Evolutionary conservation across 192 early-diverging fungal species (phyloP).

Genomic region (Backusella tuberculispora): DNA sequence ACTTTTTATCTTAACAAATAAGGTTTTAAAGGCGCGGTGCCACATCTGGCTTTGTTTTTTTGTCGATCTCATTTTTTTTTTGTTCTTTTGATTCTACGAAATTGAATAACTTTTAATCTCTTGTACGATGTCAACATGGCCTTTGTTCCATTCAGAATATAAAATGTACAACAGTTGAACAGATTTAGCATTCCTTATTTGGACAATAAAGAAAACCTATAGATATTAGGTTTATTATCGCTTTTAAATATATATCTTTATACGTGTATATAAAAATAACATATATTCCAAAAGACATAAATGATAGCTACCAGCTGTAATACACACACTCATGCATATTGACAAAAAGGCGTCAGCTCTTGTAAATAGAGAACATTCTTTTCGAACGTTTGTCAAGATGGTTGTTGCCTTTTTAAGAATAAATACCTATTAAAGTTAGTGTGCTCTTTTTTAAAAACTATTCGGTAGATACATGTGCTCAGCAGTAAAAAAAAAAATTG

Average conservation of each 20-base stretch:
- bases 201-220: not conserved
- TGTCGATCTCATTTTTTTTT: not conserved
- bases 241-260: not conserved
- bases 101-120: not conserved
- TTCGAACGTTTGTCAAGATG: conserved; percentile 8
- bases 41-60: not conserved
- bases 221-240: not conserved
- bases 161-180: conserved; percentile 1
- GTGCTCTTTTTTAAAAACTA: not conserved
- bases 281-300: not conserved
- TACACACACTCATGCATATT: not conserved
- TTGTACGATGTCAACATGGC: not conserved
- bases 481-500: conserved; percentile 8
- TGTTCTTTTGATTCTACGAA: conserved; percentile 10
- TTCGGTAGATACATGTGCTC: not conserved
- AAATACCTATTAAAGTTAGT: not conserved
- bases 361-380: conserved; percentile 6
- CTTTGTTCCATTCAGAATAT: conserved; percentile 18
- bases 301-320: not conserved
- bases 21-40: not conserved
- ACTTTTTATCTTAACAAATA: not conserved
- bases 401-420: not conserved
- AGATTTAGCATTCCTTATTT: not conserved
- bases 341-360: not conserved
- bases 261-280: not conserved